Conservation (phyloP, 2,329 filamentous ascomycete genomes). For the Cercospora zeina region DNA sequence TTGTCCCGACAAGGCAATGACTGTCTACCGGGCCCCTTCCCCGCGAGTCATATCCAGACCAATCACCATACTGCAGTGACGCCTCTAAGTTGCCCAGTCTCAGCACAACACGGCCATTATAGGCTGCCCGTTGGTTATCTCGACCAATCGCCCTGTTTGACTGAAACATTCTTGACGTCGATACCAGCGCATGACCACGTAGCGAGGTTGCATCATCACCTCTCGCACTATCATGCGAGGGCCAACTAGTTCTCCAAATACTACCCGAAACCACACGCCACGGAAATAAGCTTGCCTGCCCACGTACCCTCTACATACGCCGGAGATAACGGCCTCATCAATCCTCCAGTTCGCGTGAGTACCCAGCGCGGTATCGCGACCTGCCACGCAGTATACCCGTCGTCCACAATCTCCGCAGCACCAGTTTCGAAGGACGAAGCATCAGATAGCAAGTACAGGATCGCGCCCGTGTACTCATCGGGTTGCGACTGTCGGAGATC, state of each 20-base stretch:
- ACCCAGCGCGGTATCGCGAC: not conserved
- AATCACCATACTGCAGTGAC: not conserved
- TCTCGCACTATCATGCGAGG: too few species aligned
- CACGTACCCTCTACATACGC: not conserved
- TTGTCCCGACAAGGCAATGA: not conserved
- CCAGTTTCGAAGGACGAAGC: conserved; percentile 37
- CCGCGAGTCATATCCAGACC: not conserved
- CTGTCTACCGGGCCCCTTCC: too few species aligned
- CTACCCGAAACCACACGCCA: not conserved
- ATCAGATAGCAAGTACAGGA: conserved; percentile 38
- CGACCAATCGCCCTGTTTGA: not conserved
- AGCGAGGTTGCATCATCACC: too few species aligned
- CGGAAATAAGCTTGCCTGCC: not conserved
- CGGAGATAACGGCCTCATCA: not conserved
- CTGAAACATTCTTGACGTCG: not conserved
- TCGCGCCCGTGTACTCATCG: conserved; percentile 37
- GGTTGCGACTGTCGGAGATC: conserved; percentile 31
- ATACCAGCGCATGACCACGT: not conserved
- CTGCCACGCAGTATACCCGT: conserved; percentile 19
- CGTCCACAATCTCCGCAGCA: conserved; percentile 35
- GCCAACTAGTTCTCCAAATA: not conserved
- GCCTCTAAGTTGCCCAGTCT: not conserved
- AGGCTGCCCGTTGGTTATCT: not conserved
- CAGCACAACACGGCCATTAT: not conserved
- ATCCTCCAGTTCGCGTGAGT: not conserved